Percentiles rank a stretch among this genome's conserved stretches.
phyloP scores from a whole-genome alignment of 352 stramenopile species.

The Globisporangium rhizosaccharum region DNA sequence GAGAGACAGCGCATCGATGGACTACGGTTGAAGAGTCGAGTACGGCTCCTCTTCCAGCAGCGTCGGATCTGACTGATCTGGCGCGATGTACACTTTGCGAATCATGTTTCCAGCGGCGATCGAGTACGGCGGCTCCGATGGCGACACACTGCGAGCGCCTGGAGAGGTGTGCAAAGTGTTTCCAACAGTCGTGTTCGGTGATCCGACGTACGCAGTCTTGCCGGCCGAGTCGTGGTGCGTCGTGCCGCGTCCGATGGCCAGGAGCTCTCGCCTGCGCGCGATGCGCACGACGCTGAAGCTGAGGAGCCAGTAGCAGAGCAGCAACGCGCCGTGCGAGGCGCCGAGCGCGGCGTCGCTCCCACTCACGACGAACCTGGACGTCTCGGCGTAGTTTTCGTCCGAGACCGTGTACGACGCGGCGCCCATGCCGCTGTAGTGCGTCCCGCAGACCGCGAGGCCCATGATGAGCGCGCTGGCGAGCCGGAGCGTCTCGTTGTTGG shows the following conservation, averaged over 20 bases:
- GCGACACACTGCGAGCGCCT: too few species aligned
- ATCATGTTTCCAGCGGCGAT: too few species aligned
- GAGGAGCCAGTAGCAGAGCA: constrained; percentile 55
- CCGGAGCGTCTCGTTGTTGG: constrained; percentile 36
- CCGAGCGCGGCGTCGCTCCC: constrained; percentile 27
- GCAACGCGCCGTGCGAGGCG: constrained; percentile 35
- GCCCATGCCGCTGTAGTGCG: constrained; percentile 50
- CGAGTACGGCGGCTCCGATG: too few species aligned
- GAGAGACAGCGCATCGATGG: too few species aligned
- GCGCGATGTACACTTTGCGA: too few species aligned
- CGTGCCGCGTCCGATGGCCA: background rate
- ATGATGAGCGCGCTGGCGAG: constrained; percentile 52
- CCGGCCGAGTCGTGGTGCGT: constrained; percentile 6
- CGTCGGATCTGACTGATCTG: too few species aligned
- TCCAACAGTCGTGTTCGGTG: too few species aligned
- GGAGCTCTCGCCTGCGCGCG: background rate
- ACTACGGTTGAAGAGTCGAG: too few species aligned
- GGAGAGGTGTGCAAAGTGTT: too few species aligned
- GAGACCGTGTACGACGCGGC: constrained; percentile 32
- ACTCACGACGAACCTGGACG: constrained; percentile 22
- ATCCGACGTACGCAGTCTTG: too few species aligned
- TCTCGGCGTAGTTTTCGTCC: constrained; percentile 18
- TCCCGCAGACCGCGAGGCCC: constrained; percentile 53
- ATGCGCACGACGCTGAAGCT: constrained; percentile 10
- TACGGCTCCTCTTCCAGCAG: too few species aligned